These are phyloP conservation scores for Tylopilus orsonianus DNA, from an alignment of 1,284 basidiomycete species.

Conservation along the genomic window DNA sequence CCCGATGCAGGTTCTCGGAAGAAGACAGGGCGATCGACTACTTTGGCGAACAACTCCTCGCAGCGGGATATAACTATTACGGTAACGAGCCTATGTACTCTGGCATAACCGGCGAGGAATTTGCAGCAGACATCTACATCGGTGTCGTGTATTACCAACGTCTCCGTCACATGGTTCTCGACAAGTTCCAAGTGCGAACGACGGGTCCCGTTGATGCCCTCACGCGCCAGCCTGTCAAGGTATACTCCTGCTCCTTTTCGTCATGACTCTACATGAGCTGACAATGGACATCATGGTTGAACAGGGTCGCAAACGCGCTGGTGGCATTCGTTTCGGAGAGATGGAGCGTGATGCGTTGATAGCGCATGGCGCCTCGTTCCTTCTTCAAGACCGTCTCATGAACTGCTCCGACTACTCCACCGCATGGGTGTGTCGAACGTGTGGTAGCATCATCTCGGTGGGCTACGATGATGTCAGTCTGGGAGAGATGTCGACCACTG, in stretches of 20 bases:
- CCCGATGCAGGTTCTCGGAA: slow-evolving; percentile 78
- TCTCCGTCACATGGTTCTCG: slow-evolving; percentile 98
- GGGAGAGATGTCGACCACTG: slow-evolving; percentile 58
- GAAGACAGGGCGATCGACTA: slow-evolving; percentile 95
- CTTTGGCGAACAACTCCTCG: slow-evolving; percentile 93
- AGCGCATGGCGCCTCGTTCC: slow-evolving; percentile 97
- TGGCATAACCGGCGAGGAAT: slow-evolving; percentile 98
- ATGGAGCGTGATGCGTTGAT: slow-evolving; percentile 99
- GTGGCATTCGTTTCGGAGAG: slow-evolving; percentile 99
- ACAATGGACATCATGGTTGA: slow-evolving; percentile 8
- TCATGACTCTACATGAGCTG: not conserved
- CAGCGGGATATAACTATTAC: slow-evolving; percentile 97
- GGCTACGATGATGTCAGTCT: slow-evolving; percentile 87
- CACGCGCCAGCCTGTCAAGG: slow-evolving; percentile 97
- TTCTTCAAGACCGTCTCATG: slow-evolving; percentile 98
- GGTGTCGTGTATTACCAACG: slow-evolving; percentile 99
- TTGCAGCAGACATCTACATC: slow-evolving; percentile 97
- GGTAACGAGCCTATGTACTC: slow-evolving; percentile 99
- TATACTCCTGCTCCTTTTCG: slow-evolving; percentile 30
- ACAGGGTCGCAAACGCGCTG: slow-evolving; percentile 95
- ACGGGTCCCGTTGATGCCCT: slow-evolving; percentile 96
- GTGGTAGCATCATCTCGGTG: slow-evolving; percentile 92
- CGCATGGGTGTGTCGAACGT: slow-evolving; percentile 96
- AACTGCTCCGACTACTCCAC: slow-evolving; percentile 99
- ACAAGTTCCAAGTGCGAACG: slow-evolving; percentile 99